Base-by-base conservation (phyloP, 2,329 filamentous ascomycete species). In the Diaporthe nobilis region DNA sequence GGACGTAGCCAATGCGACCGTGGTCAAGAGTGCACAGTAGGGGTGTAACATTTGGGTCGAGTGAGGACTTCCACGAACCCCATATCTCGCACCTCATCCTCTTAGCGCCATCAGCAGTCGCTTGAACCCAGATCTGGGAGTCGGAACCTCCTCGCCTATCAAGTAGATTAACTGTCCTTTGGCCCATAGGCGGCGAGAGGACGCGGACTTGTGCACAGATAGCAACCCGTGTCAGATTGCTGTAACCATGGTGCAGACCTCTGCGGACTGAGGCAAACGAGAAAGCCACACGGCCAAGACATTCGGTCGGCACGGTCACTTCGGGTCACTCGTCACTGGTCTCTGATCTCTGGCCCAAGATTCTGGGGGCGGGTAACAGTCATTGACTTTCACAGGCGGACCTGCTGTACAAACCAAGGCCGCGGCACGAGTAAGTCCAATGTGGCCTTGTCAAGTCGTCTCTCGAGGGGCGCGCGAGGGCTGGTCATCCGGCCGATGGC, bases 101-200 rank as follows among this genome's bases (percentile, higher is more conserved):
- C 10, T 65, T 65, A 65, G 58, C 67, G 65, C 65, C 51, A 65
- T 65, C 65, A 51, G 61, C 65, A 49, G 57, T 42, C 42, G 57
- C 44, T 60, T 65, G 44, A 47, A 55, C 42, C 44, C 70, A 65
- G 47, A 73, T 49, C 67, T 71, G 65, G 65, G 65, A 68, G 44
- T 68, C 65, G 65, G 65, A 55, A 55, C 65, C 47, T 68, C 31
- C 34, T 68, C 47, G 65, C 65, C 65, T 68, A 68, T 68, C 47
- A 68, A 53, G 65, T 68, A 68, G 65, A 68, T 68, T 68, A 68
- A 68, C 13, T 39, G 65, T 68, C 65, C 49, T 53, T 20, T 53
- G 8, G 47, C 13, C 31, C 47, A 37, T 51, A 42, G n/a, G 44
- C 37, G n/a, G 25, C 61, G 61, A 47, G 22, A 37, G 49, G 22